Conservation (phyloP, 176 grass and related monocot genomes). For the Avena sativa region DNA sequence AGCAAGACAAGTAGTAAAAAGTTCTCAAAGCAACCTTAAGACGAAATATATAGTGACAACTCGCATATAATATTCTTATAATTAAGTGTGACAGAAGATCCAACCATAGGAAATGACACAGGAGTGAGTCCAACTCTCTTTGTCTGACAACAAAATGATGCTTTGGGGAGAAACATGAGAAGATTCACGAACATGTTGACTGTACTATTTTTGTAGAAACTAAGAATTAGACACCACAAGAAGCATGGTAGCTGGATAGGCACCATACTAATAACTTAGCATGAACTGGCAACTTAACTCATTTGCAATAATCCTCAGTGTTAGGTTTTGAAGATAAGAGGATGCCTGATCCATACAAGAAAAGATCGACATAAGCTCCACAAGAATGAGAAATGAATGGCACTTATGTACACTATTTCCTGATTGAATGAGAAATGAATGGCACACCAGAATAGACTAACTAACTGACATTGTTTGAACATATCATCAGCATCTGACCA, state of each 20-base stretch:
- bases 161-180: constrained; percentile 3
- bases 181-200: neutral
- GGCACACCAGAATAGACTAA: too few species aligned
- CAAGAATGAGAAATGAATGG: neutral
- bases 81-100: constrained; percentile 17
- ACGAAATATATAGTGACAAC: neutral
- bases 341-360: neutral
- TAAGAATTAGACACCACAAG: neutral
- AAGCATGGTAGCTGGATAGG: neutral
- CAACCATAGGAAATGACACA: neutral
- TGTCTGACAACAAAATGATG: neutral
- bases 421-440: too few species aligned
- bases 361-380: neutral
- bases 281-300: neutral
- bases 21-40: constrained; percentile 10
- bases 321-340: constrained; percentile 13
- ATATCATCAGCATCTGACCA: too few species aligned
- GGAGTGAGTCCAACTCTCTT: neutral
- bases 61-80: neutral
- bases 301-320: neutral
- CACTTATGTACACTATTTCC: neutral
- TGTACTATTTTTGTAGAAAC: neutral
- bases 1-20: neutral
- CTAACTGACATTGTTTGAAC: too few species aligned
- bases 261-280: neutral